Evolutionary conservation across 2,329 filamentous ascomycete genomes (phyloP), one percentile per base, ranked within the genome.

Genomic region (Daldinia eschscholtzii): DNA sequence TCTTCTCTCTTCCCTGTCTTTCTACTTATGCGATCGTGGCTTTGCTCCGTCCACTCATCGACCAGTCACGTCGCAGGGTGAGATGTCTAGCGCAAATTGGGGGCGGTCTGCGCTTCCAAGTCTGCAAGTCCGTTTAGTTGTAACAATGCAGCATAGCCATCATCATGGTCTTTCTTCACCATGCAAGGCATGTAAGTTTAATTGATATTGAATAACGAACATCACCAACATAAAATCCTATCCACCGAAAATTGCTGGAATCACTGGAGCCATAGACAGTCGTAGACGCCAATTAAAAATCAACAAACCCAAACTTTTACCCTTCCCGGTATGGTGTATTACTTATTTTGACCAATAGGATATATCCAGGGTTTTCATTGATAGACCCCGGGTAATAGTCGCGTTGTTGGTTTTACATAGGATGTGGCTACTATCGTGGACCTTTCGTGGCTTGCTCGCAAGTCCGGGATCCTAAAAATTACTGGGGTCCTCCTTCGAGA

Each of bases 91-190:
- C 42, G 59, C 10, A 13, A 66, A 57, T 46, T 20, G 63, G 58
- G 56, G 65, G 61, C 60, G 63, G 60, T 66, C 66, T 67, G 55
- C 62, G 46, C 30, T 42, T 61, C 20, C 4, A 56, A 56, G 33
- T 67, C 60, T 64, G 57, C 44, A 46, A 56, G 42, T 57, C 52
- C 59, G 46, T 18, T 50, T 23, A 50, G 55, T 58, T 64, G 63
- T 66, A 64, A 64, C 65, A 57, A 67, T 58, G 59, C 59, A 64
- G 62, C 65, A 68, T 68, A 68, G 62, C 68, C 68, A 67, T 64
- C 52, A 56, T 64, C 46, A 55, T 26, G 20, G 46, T 52, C 46
- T 50, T 50, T 50, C 46, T 52, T 52, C 26, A 33, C 6, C 13
- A 52, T 33, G 46, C 46, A 30, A 52, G 26, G 46, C 46, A 52